These are phyloP conservation scores for Nicotiana undulata DNA, from an alignment of 257 asterid genomes.

Conservation along the genomic window DNA sequence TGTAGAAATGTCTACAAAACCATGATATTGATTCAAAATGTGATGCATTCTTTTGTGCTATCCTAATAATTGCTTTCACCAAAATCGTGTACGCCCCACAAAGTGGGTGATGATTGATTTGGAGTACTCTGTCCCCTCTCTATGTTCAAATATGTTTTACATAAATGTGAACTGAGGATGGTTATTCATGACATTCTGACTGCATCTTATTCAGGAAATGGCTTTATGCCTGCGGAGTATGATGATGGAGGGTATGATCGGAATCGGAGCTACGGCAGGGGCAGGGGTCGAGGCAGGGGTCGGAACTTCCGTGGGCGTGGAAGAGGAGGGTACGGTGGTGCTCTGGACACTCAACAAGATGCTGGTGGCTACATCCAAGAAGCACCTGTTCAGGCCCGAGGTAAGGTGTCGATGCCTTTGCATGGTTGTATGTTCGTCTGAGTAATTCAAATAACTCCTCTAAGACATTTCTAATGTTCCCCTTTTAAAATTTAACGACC, in stretches of 20 bases:
- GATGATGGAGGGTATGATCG: slow-evolving; percentile 83
- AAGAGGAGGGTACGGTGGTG: slow-evolving; percentile 68
- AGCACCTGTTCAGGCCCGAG: slow-evolving; percentile 41
- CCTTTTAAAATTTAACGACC: no score
- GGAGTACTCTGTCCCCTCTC: no score
- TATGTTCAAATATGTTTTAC: no score
- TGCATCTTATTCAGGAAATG: slow-evolving; percentile 48
- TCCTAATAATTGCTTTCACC: no score
- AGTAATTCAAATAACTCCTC: neutral
- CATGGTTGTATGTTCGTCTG: neutral
- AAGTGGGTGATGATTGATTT: no score
- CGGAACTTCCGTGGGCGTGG: slow-evolving; percentile 77
- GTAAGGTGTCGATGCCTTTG: slow-evolving; percentile 16
- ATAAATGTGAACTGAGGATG: neutral
- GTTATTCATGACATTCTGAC: neutral
- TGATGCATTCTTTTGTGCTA: no score
- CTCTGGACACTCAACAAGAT: slow-evolving; percentile 41
- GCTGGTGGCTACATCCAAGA: slow-evolving; percentile 68
- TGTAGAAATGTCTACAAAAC: no score
- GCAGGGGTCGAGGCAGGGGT: slow-evolving; percentile 88
- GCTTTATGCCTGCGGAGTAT: slow-evolving; percentile 39
- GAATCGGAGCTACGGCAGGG: slow-evolving; percentile 52
- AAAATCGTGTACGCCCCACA: no score
- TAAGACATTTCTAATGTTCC: no score
- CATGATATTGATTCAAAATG: no score